Base-by-base conservation (phyloP, 2,329 filamentous ascomycete species). In the Pseudonectria foliicola region DNA sequence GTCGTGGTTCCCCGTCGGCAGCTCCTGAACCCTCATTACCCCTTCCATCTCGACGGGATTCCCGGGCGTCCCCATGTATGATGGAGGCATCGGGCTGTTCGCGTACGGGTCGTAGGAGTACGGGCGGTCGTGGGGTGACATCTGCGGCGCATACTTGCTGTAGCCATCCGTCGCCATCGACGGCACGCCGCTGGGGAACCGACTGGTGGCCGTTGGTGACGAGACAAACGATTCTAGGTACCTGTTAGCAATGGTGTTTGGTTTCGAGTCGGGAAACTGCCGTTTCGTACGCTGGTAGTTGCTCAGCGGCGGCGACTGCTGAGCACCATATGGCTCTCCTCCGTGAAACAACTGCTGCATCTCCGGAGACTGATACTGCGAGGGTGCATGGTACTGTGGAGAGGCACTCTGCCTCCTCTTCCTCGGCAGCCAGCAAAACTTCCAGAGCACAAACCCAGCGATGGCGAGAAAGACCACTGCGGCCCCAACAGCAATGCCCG, bases 401-500 rank as follows among this genome's bases (percentile, higher is more conserved):
- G 42, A 14, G 35, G 35, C 38, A 31, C 31, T 35, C 34, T 31
- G 8, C 30, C 45, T 42, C 34, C 36, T 49, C 38, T 40, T 44
- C 32, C 48, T 41, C 15, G 30, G 44, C 30, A 35, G 42, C 46
- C 34, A 8, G 48, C 48, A 50, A 18, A 48, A 46, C 29, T 39
- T 29, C 48, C 48, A 51, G 14, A 36, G 15, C 33, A 50, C 12
- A 10, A 50, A 29, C 6, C 16, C 28, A 13, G 52, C 10, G 2
- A 42, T 14, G n/a, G 44, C 13, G 10, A 51, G 11, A 7, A 40
- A 48, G 6, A 34, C 37, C 2, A 41, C 33, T 2, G 37, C 28
- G 10, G 46, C 46, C 7, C 39, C 46, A 3, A 48, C 46, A 4
- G 46, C 44, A 11, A 51, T 44, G 8, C 48, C 48, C 4, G 44